phyloP scores from a whole-genome alignment of 1,284 basidiomycete genomes.

The Trichosporon asahii region DNA sequence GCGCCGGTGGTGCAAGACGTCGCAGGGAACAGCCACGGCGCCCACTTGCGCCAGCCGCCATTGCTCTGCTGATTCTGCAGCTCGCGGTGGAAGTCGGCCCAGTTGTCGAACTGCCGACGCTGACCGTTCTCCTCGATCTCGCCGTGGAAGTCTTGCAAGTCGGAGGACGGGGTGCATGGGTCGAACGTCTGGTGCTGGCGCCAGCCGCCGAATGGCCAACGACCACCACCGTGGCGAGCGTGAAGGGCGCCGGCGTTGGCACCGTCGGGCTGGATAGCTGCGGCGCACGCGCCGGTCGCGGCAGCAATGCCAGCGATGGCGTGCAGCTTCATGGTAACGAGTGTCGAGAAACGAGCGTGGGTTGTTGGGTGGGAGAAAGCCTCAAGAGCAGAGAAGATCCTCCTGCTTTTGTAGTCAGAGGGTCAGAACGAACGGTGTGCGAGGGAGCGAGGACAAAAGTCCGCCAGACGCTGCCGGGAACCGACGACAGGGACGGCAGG shows the following conservation, averaged over 20 bases:
- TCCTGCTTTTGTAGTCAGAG: not conserved
- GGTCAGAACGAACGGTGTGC: not conserved
- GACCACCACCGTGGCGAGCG: not conserved
- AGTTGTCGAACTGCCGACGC: not conserved
- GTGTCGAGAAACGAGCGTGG: not conserved
- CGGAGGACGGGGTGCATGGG: not conserved
- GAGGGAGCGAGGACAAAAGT: not conserved
- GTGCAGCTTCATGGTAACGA: not conserved
- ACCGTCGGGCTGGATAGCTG: not conserved
- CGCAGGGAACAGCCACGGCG: not conserved
- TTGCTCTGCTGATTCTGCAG: not conserved
- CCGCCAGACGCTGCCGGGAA: not conserved
- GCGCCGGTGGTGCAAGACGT: not conserved
- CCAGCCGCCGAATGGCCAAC: not conserved
- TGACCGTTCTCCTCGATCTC: not conserved
- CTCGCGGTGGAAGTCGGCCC: not conserved
- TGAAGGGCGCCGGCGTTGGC: not conserved
- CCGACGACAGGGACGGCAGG: not conserved
- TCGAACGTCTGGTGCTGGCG: not conserved
- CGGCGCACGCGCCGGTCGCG: not conserved
- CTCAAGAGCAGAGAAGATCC: too few relatives aligned
- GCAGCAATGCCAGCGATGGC: not conserved
- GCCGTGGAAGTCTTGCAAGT: not conserved
- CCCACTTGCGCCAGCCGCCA: not conserved
- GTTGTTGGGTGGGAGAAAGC: not conserved